These are phyloP conservation scores for Fusarium sp. DNA, from an alignment of 2,329 filamentous ascomycete genomes.

Conservation along the genomic window DNA sequence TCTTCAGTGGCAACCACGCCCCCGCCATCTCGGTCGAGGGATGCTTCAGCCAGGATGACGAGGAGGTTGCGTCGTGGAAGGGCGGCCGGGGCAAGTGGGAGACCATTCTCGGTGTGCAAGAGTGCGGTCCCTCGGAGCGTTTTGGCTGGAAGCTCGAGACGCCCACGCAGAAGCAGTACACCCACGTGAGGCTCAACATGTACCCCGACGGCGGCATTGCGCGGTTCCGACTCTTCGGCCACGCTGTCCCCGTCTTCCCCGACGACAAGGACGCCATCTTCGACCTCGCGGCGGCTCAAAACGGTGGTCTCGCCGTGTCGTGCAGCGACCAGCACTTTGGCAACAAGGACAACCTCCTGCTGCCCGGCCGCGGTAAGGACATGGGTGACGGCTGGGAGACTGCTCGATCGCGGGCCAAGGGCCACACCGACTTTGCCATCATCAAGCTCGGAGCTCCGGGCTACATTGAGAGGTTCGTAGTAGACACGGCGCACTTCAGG, in stretches of 20 bases:
- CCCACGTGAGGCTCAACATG: constrained; percentile 85
- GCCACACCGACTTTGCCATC: constrained; percentile 85
- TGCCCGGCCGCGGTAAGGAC: constrained; percentile 82
- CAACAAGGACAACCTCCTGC: constrained; percentile 82
- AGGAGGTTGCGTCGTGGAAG: constrained; percentile 73
- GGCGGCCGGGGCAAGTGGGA: constrained; percentile 75
- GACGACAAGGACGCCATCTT: constrained; percentile 73
- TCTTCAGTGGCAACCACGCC: constrained; percentile 86
- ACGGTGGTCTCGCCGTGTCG: constrained; percentile 79
- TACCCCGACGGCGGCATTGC: constrained; percentile 89
- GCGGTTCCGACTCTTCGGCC: constrained; percentile 81
- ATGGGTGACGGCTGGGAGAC: constrained; percentile 95
- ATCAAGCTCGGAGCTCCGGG: constrained; percentile 77
- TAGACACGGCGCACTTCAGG: constrained; percentile 86
- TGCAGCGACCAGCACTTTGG: constrained; percentile 90
- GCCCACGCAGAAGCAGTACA: constrained; percentile 75
- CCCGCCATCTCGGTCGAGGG: constrained; percentile 84
- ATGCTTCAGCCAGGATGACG: constrained; percentile 73
- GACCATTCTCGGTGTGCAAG: constrained; percentile 74
- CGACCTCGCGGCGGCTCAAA: constrained; percentile 82
- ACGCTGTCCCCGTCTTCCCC: constrained; percentile 81
- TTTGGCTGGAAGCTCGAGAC: constrained; percentile 77
- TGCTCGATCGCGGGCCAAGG: constrained; percentile 76
- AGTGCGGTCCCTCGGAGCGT: constrained; percentile 79
- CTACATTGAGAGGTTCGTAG: constrained; percentile 73